Base-by-base conservation (phyloP, 345 rosid genomes). In the Stellera chamaejasme region DNA sequence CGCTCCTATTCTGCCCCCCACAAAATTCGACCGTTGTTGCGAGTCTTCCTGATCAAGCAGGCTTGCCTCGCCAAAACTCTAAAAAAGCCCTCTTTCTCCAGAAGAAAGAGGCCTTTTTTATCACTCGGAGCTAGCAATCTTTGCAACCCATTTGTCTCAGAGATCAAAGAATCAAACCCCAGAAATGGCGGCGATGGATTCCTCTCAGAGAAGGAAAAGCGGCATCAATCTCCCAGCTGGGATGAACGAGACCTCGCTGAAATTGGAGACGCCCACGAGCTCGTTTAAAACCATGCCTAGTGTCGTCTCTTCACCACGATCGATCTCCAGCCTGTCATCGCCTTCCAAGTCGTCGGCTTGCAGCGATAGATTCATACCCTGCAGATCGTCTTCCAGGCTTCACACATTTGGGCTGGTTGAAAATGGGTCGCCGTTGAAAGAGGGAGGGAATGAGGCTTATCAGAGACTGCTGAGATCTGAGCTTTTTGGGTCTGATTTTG, bases 401-500 rank as follows among this genome's bases (percentile, higher is more conserved):
- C 87, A 89, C 74, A 76, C 95, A 13, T 93, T 86, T 52, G 97
- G 93, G 73, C 81, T 93, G 1, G 66, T 67, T 6, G 99, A 93
- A 10, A 89, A 79, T 67, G 85, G 61, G 14, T 71, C 96, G 0
- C 97, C 97, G 4, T 84, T 74, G 32, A 93, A 93, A 74, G 95
- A 93, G 79, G 99, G 99, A 61, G 94, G 90, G 6, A 87, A 87
- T 54, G 94, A 83, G 69, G 86, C 95, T 6, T 89, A 84, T 57
- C 66, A 77, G 0, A 79, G 96, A 68, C 59, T 89, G 72, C 73
- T 87, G 66, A 89, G 77, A 73, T 73, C 81, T 61, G 99, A 89
- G 67, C 94, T 93, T 54, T 93, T 89, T 16, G 97, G 99, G 42
- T 71, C 99, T 89, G 97, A 93, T 75, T 93, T 87, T 48, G 86